Base-by-base conservation (phyloP, 2,329 filamentous ascomycete species). In the Neofusicoccum umdonicola region DNA sequence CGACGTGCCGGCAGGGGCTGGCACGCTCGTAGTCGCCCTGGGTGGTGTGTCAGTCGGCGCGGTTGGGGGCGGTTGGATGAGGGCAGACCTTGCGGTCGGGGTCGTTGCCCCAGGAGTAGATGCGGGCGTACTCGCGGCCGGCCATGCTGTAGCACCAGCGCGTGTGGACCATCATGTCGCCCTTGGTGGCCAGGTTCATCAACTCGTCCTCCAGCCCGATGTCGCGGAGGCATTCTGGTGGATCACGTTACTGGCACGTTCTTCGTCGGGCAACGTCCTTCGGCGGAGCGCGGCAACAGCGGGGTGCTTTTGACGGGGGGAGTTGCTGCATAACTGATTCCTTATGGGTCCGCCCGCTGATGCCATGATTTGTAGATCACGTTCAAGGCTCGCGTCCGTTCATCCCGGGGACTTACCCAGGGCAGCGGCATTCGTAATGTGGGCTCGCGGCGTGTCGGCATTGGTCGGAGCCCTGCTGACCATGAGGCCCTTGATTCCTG, bases 391-490 rank as follows among this genome's bases (percentile, higher is more conserved):
- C 22, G 22, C 22, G 22, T 22, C 22, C 22, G 22, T 22, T 22
- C 27, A 31, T 7, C 27, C 27, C 4, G 6, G 19, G 69, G 45
- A 63, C 69, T 41, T 70, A 80, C 79, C 78, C 17, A 85, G 71
- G 0, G 84, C 84, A 0, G 84, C 84, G 72, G 83, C 83, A 70
- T 87, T 88, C 48, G 83, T 87, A 64, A 87, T 85, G 70, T 88
- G 86, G 0, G 85, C 86, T 31, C 86, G 77, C 1, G 86, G 86
- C 1, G 85, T 87, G 64, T 84, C 76, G 1, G 85, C 84, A 1
- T 82, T 85, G 3, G 81, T 79, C 0, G 83, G 72, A 0, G 81
- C 79, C 1, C 78, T 70, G 6, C 80, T 80, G 58, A 88, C 77
- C 67, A 88, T 80, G 50, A 88, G 78, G 0, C 86, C 86, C 35